Evolutionary conservation across 352 stramenopile species (phyloP), one percentile per base, ranked within the genome.

Genomic region (Globisporangium nodosum): DNA sequence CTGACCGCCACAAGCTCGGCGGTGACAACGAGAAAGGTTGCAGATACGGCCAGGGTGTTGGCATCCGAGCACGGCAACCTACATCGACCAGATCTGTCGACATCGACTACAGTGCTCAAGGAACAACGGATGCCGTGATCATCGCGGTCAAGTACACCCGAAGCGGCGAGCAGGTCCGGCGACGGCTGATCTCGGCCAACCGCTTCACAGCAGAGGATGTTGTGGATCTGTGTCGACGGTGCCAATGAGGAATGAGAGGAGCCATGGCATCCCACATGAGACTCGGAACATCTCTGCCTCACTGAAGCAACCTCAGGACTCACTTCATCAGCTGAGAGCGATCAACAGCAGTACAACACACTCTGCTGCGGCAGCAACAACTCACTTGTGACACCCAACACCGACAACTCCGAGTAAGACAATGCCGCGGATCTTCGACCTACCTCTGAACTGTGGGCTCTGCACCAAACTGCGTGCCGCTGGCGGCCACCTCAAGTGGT

Each of bases 401-500:
- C 7, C 43, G 27, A 12, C 43, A 49, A 27, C 43, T 24, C 18
- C 54, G 49, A 58, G 2, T 7, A 54, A 40, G 31, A 37, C n/a
- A 27, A 27, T 27, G 24, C 24, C 24, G 24, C 24, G 24, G 24
- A 27, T 27, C 24, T 27, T 27, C 24, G 24, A 27, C 24, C 24
- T 27, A 27, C 24, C 24, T 27, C 24, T 27, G 24, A 27, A 27
- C 24, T 27, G 24, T 27, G 24, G 24, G 9, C 7, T 40, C 5
- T 31, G 71, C 13, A 61, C 64, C 0, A 60, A 64, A 1, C 3
- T 67, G 15, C 20, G 33, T 4, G 20, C 43, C 1, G 37, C 3
- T 8, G 58, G 64, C 15, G 70, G 70, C 3, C 30, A 37, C 18
- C 42, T 73, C 4, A 35, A 49, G 35, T 78, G 67, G 64, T 27